Conservation (phyloP, 2,329 filamentous ascomycete genomes). For the Moelleriella libera region DNA sequence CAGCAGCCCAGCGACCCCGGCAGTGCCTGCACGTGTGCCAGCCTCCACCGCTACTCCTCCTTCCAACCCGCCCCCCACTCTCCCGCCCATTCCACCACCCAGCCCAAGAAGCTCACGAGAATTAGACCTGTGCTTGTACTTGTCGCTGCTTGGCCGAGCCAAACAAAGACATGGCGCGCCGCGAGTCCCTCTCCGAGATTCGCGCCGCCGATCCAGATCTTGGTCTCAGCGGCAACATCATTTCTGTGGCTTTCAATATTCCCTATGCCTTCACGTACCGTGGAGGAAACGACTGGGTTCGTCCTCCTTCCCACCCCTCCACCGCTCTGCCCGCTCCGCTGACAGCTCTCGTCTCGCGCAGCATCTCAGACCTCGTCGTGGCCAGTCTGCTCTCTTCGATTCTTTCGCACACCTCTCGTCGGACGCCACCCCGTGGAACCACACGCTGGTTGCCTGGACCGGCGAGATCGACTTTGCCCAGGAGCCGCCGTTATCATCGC, state of each 20-base stretch:
- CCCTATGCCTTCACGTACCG: slow-evolving; percentile 45
- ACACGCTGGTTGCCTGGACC: slow-evolving; percentile 89
- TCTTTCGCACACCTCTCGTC: slow-evolving; percentile 81
- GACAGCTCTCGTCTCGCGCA: slow-evolving; percentile 17
- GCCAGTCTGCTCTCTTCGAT: slow-evolving; percentile 85
- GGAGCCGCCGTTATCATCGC: slow-evolving; percentile 17
- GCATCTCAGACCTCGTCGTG: slow-evolving; percentile 64
- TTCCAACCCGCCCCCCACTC: too few species aligned
- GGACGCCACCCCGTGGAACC: slow-evolving; percentile 73
- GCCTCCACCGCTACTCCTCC: too few species aligned
- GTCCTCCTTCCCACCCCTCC: not conserved
- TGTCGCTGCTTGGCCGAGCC: too few species aligned
- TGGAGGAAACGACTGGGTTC: slow-evolving; percentile 46
- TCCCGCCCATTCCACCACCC: too few species aligned
- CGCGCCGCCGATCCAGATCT: slow-evolving; percentile 41
- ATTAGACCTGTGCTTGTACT: too few species aligned
- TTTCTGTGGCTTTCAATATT: slow-evolving; percentile 51
- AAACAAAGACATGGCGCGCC: slow-evolving; percentile 20
- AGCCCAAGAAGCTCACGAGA: too few species aligned
- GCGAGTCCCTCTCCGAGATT: slow-evolving; percentile 40
- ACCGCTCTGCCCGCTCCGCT: not conserved
- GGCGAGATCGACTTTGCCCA: slow-evolving; percentile 57
- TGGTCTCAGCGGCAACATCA: slow-evolving; percentile 48
- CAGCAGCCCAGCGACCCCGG: too few species aligned
- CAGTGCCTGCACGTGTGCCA: too few species aligned